Base-by-base conservation (phyloP, 352 stramenopile species). In the Achlya hypogyna region DNA sequence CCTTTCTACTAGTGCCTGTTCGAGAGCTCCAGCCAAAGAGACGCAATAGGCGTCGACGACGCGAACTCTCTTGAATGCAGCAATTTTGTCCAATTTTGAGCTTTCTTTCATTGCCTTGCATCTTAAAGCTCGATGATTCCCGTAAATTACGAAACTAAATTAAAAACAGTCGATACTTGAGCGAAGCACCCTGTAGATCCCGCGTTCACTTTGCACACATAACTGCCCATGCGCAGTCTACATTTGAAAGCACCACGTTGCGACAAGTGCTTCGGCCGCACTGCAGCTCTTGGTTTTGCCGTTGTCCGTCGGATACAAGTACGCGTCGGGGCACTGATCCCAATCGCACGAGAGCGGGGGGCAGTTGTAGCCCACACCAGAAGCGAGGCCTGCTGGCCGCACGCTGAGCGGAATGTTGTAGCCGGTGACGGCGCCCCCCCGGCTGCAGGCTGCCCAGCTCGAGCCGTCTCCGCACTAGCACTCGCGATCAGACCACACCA, bases 211-310 rank as follows among this genome's bases (percentile, higher is more conserved):
- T n/a, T n/a, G n/a, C n/a, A n/a, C 6, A 42, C 34, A 42, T 6
- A 42, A 42, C 6, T 14, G 34, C 34, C 34, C 6, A 42, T 6
- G 6, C 6, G 34, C 34, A 42, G 34, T 16, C 34, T 42, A 42
- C 34, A 42, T 42, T 42, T n/a, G n/a, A n/a, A n/a, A 42, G 34
- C 53, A 62, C 53, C 53, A 62, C 53, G 53, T 62, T 14, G 35
- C 53, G 5, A 62, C 53, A 20, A 47, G 35, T 20, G 29, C 53
- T 43, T 62, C 53, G 53, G 42, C 29, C 9, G 45, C 14, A 22
- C 35, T 18, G 10, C 53, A 62, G n/a, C 23, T 62, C 29, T 47
- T 42, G 28, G 53, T 62, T 8, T 62, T 27, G 10, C 12, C 32
- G 22, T 62, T 31, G 4, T 62, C 53, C 18, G 20, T 47, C n/a